These are phyloP conservation scores for Rhizopogon salebrosus DNA, from an alignment of 768 basidiomycete genomes.

Conservation along the genomic window DNA sequence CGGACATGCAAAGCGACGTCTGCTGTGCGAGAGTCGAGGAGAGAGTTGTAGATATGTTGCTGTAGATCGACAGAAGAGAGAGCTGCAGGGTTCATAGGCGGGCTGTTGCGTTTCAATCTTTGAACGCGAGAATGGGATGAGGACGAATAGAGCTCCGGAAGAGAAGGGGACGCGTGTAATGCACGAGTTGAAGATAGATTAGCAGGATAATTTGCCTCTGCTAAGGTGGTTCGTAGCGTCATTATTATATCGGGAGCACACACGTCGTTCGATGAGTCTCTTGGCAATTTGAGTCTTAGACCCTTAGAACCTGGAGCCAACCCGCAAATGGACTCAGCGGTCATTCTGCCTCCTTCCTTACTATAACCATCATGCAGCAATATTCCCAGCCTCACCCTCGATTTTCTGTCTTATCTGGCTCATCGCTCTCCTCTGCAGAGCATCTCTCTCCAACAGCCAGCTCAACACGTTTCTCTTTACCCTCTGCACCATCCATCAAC, in stretches of 20 bases:
- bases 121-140: neutral
- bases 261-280: neutral
- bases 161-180: slow-evolving; percentile 9
- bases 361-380: slow-evolving; percentile 32
- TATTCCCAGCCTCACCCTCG: slow-evolving; percentile 62
- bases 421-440: slow-evolving; percentile 44
- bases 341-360: neutral
- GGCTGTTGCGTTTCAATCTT: neutral
- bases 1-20: slow-evolving; percentile 72
- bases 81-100: slow-evolving; percentile 33
- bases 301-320: too few species aligned
- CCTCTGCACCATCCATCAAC: slow-evolving; percentile 45
- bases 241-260: slow-evolving; percentile 3
- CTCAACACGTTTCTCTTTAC: slow-evolving; percentile 69
- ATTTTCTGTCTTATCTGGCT: slow-evolving; percentile 61
- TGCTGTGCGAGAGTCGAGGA: slow-evolving; percentile 65
- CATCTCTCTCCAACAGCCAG: slow-evolving; percentile 49
- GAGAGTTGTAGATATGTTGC: slow-evolving; percentile 70
- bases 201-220: neutral
- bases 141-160: slow-evolving; percentile 5
- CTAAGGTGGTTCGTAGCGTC: neutral
- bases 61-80: slow-evolving; percentile 57
- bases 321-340: too few species aligned
- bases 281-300: neutral
- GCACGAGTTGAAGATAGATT: slow-evolving; percentile 1